Conservation (phyloP, 768 basidiomycete genomes). For the Auriscalpium orientale region DNA sequence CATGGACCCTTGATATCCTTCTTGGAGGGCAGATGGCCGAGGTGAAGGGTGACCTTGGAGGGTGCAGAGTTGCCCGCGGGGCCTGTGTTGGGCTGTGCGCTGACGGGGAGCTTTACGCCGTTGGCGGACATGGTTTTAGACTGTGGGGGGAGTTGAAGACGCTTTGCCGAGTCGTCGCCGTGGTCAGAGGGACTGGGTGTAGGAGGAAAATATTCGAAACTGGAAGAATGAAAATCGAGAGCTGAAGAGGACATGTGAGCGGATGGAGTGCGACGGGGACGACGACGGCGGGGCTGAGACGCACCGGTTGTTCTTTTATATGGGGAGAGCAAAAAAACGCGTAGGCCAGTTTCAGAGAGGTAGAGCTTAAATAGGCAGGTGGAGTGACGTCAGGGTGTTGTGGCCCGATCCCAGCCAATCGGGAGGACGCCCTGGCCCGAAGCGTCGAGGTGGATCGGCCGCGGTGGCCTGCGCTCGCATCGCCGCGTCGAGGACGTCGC, state of each 20-base stretch:
- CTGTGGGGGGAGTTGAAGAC: conserved; percentile 1
- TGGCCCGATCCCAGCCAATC: background rate
- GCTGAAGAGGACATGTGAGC: conserved; percentile 10
- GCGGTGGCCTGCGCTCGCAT: background rate
- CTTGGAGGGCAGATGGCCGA: conserved; percentile 69
- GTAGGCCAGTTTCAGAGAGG: background rate
- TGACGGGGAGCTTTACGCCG: conserved; percentile 11
- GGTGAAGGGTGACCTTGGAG: conserved; percentile 59
- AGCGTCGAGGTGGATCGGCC: no score
- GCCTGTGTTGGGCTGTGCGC: conserved; percentile 15
- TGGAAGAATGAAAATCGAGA: conserved; percentile 10
- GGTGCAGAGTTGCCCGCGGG: conserved; percentile 26
- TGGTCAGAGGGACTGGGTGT: conserved; percentile 23
- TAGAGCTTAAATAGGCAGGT: background rate
- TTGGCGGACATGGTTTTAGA: conserved; percentile 5
- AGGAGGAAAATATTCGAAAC: conserved; percentile 28
- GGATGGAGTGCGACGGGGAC: background rate
- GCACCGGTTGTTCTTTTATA: no score
- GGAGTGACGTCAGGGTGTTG: background rate
- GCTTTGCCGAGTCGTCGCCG: conserved; percentile 1
- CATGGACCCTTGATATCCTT: conserved; percentile 64
- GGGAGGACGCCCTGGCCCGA: background rate
- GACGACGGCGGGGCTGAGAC: background rate
- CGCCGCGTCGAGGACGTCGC: background rate
- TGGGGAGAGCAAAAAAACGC: background rate